These are phyloP conservation scores for Didymellaceae sp. DNA, from an alignment of 2,329 filamentous ascomycete genomes.

Conservation along the genomic window DNA sequence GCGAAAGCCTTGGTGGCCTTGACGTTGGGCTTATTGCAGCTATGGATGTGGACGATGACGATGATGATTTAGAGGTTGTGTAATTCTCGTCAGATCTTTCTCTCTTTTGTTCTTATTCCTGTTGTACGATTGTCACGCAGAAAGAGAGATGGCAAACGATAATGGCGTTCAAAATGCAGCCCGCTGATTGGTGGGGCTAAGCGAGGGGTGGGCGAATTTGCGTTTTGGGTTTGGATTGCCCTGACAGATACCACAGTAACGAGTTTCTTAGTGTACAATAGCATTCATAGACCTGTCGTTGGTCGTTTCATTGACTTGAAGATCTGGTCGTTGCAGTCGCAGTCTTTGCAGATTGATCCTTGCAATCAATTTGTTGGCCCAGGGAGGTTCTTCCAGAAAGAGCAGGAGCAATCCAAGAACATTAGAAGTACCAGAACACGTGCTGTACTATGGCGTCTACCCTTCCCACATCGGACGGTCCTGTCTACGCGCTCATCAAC, in stretches of 20 bases:
- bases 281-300: slow-evolving; percentile 13
- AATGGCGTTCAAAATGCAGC: slow-evolving; percentile 28
- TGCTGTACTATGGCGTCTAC: slow-evolving; percentile 19
- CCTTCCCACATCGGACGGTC: slow-evolving; percentile 14
- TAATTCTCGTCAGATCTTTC: slow-evolving; percentile 37
- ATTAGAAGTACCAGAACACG: neutral
- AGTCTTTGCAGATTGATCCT: neutral
- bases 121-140: slow-evolving; percentile 11
- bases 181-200: slow-evolving; percentile 42
- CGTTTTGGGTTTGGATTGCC: slow-evolving; percentile 18
- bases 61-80: slow-evolving; percentile 59
- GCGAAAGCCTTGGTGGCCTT: slow-evolving; percentile 52
- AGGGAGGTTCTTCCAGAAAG: neutral
- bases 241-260: slow-evolving; percentile 21
- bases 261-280: slow-evolving; percentile 25
- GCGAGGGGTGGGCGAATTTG: slow-evolving; percentile 31
- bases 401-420: neutral
- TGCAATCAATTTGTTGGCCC: neutral
- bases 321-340: neutral
- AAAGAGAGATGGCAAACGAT: slow-evolving; percentile 7
- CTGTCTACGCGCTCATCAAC: slow-evolving; percentile 74
- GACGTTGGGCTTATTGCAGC: slow-evolving; percentile 46
- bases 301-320: slow-evolving; percentile 14
- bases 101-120: neutral
- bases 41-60: slow-evolving; percentile 48